These are phyloP conservation scores for Sporothrix variecibatus DNA, from an alignment of 2,329 filamentous ascomycete genomes.

Conservation along the genomic window DNA sequence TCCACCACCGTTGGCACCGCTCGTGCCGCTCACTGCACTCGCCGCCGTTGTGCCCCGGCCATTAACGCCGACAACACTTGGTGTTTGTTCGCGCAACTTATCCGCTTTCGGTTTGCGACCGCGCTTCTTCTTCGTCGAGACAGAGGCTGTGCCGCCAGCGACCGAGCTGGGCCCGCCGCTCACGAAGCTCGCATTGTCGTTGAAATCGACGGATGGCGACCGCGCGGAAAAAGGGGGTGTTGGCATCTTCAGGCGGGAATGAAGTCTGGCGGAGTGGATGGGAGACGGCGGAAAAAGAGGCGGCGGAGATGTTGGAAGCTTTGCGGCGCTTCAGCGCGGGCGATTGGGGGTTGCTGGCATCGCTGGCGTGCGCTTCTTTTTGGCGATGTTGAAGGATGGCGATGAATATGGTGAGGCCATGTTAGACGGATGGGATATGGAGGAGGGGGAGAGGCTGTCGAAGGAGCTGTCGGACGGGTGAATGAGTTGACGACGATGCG, in stretches of 20 bases:
- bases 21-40: conserved; percentile 37
- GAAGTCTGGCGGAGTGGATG: conserved; percentile 80
- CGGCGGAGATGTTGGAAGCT: conserved; percentile 61
- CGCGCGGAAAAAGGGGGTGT: conserved; percentile 59
- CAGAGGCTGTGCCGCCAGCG: conserved; percentile 40
- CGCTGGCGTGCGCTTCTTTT: conserved; percentile 64
- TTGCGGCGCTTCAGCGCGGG: conserved; percentile 68
- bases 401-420: conserved; percentile 59
- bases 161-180: conserved; percentile 53
- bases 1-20: conserved; percentile 35
- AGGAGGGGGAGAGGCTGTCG: too few relatives aligned
- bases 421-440: not conserved
- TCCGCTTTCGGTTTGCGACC: conserved; percentile 62
- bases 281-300: conserved; percentile 50
- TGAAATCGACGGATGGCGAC: conserved; percentile 68
- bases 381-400: conserved; percentile 48
- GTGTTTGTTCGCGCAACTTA: conserved; percentile 47
- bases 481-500: not conserved
- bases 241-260: conserved; percentile 67
- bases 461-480: not conserved
- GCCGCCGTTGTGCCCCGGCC: conserved; percentile 49
- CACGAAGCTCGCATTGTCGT: conserved; percentile 62
- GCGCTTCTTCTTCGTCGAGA: conserved; percentile 59
- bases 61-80: conserved; percentile 43
- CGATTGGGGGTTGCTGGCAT: conserved; percentile 46